Conservation (phyloP, 2,329 filamentous ascomycete species). For the Sarocladium brachiariae region DNA sequence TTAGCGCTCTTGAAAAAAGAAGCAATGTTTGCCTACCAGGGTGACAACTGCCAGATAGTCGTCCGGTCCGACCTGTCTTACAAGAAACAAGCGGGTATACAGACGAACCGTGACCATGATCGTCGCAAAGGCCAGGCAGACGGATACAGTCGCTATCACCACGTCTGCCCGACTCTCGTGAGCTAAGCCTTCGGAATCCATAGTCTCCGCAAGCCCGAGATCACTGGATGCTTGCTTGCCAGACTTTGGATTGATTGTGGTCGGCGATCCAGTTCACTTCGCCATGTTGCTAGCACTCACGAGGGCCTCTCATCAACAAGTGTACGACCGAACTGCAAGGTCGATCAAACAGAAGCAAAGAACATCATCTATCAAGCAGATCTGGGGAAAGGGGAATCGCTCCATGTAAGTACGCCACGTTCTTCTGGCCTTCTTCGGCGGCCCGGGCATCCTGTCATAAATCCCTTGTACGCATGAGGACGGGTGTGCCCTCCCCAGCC, state of each 20-base stretch:
- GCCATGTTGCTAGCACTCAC: too few species aligned
- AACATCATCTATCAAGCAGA: too few species aligned
- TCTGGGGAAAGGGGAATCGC: neutral
- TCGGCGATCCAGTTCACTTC: neutral
- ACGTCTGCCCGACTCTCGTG: conserved; percentile 13
- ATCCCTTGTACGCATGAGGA: too few species aligned
- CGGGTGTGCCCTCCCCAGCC: too few species aligned
- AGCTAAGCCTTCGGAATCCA: neutral
- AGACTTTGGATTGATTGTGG: neutral
- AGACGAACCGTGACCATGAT: conserved; percentile 17
- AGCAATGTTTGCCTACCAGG: too few species aligned
- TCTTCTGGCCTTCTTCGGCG: too few species aligned
- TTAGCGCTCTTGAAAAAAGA: neutral
- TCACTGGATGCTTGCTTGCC: too few species aligned
- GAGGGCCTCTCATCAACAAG: too few species aligned
- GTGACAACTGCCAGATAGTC: conserved; percentile 19
- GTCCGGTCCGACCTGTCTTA: conserved; percentile 19
- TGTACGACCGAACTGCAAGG: too few species aligned
- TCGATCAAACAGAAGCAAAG: neutral
- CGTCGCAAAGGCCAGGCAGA: conserved; percentile 15
- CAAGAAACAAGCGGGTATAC: conserved; percentile 19
- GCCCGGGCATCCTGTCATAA: too few species aligned
- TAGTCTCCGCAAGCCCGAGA: neutral
- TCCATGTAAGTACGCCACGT: too few species aligned
- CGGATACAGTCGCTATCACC: conserved; percentile 13